Conservation (phyloP, 2,329 filamentous ascomycete genomes). For the Penicillium sp. region DNA sequence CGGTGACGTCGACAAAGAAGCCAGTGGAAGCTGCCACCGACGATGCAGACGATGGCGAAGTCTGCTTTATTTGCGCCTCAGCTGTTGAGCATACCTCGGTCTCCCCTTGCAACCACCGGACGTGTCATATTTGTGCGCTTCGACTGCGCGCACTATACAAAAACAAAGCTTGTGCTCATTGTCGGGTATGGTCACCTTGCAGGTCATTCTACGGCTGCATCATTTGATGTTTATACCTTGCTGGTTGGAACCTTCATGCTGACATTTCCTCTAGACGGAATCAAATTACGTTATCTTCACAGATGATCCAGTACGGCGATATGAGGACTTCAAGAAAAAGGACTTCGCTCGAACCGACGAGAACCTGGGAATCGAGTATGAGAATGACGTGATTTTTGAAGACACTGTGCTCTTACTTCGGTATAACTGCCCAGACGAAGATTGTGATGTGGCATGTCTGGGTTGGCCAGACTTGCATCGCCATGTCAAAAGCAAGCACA, state of each 20-base stretch:
- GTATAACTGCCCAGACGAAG: conserved; percentile 89
- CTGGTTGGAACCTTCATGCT: neutral
- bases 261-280: conserved; percentile 39
- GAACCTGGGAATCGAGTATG: conserved; percentile 88
- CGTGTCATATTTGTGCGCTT: conserved; percentile 93
- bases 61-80: conserved; percentile 98
- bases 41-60: conserved; percentile 68
- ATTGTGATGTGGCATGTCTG: conserved; percentile 82
- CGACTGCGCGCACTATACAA: conserved; percentile 93
- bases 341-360: conserved; percentile 80
- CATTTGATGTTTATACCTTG: too few species aligned
- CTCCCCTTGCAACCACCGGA: conserved; percentile 92
- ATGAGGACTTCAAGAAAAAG: conserved; percentile 72
- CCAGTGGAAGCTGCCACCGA: conserved; percentile 32
- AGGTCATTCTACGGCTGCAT: neutral
- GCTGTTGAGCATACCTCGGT: conserved; percentile 83
- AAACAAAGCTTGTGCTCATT: conserved; percentile 95
- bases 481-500: conserved; percentile 79
- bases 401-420: conserved; percentile 84
- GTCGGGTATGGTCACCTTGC: conserved; percentile 63
- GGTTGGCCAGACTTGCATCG: conserved; percentile 77
- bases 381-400: conserved; percentile 83
- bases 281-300: conserved; percentile 82
- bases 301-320: conserved; percentile 77
- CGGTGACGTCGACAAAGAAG: conserved; percentile 35